A percentile compares a stretch with the other conserved stretches of the same genome.
phyloP scores from a whole-genome alignment of 371 early-diverging fungal genomes.

The Encephalitozoon cuniculi region DNA sequence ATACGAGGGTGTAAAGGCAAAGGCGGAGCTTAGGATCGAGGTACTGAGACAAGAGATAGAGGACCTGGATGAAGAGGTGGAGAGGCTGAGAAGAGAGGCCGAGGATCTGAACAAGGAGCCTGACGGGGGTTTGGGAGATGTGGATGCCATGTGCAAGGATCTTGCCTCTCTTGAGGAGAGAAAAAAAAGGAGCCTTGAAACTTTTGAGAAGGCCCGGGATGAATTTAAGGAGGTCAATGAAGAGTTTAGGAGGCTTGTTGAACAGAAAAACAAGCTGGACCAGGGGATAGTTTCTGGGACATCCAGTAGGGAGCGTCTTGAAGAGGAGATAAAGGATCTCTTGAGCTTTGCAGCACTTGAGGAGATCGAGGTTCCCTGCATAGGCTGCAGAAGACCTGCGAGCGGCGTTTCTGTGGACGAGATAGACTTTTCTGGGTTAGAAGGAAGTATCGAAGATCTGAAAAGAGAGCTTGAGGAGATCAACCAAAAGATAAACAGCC shows the following conservation, averaged over 20 bases:
- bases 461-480: constrained; percentile 1
- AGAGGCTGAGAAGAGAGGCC: background rate
- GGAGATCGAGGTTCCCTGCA: background rate
- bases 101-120: background rate
- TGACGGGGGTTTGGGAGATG: constrained; percentile 14
- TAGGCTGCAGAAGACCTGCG: background rate
- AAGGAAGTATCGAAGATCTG: background rate
- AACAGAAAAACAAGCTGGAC: constrained; percentile 7
- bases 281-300: background rate
- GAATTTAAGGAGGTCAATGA: constrained; percentile 10
- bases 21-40: background rate
- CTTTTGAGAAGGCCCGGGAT: constrained; percentile 1
- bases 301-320: constrained; percentile 6
- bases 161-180: constrained; percentile 67
- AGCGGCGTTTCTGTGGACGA: constrained; percentile 44
- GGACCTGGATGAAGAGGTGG: constrained; percentile 26
- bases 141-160: background rate
- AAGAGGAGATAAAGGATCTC: constrained; percentile 41
- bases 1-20: background rate
- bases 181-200: constrained; percentile 51
- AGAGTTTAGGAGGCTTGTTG: background rate
- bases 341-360: constrained; percentile 27
- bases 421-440: background rate
- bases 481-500: background rate
- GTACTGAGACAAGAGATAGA: constrained; percentile 20